Evolutionary conservation across 306 rosid genomes (phyloP), one percentile per base, ranked within the genome.

Genomic region (Canavalia ensiformis): DNA sequence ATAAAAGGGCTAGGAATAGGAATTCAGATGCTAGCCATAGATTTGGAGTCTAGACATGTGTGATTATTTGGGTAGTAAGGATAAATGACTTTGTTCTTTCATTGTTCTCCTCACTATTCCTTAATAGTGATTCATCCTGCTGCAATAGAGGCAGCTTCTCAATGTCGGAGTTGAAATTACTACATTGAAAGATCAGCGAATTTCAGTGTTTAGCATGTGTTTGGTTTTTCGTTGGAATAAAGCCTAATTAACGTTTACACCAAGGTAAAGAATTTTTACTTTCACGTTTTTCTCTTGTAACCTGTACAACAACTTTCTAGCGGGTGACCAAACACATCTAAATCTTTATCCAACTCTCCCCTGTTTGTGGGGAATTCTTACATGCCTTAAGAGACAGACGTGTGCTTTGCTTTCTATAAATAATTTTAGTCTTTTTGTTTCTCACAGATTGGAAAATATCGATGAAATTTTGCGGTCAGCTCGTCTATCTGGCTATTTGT

Each of bases 401-500:
- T 35, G 47, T 84, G 56, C 58, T 63, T 44, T 66, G 56, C 58
- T 63, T 44, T 66, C 41, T 42, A 12, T 72, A 70, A 59, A 52
- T 66, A 74, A 58, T 28, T 59, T 54, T 63, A 47, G 72, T 75
- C 33, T 30, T 84, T 76, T 49, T 78, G 29, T 74, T 81, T 55
- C 37, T 68, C 75, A 67, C 86, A 95, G 99, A 90, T 86, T 95
- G 94, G 94, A 95, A 83, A 89, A 95, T 49, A 70, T 93, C 66
- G 92, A 91, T 88, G 94, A 88, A 81, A 66, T 93, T 72, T 79
- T 95, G 90, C 95, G 94, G 77, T 89, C 97, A 68, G 92, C 97
- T 74, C 93, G 89, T 67, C 91, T 90, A 57, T 86, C 91, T 68
- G 95, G 97, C 81, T 95, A 95, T 83, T 87, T 95, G 70, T 78